Base-by-base conservation (phyloP, 768 basidiomycete species). In the Pisolithus orientalis region DNA sequence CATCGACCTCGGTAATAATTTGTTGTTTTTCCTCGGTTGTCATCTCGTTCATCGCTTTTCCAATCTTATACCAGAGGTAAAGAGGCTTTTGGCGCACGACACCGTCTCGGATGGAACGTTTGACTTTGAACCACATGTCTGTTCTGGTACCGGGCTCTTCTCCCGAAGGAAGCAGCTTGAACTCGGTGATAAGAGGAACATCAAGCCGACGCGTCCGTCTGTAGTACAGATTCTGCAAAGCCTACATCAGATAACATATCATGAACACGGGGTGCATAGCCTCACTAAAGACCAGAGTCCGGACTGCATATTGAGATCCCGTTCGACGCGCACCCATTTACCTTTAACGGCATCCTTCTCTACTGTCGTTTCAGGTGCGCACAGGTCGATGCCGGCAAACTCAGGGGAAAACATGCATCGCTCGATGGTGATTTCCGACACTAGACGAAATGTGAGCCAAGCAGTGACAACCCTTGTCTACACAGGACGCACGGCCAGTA, bases 1-100 rank as follows among this genome's bases (percentile, higher is more conserved):
- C 77, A 62, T 98, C 94, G n/a, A 98, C 56, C 66, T 98, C 94
- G 1, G 94, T 97, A 60, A 98, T 81, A 25, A 93, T 70, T 40
- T 84, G 72, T 32, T 74, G 63, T 54, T 76, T 75, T 58, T 87
- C 80, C 39, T 77, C 75, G 8, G 72, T 49, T n/a, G 69, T 72
- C 80, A 90, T 83, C 21, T 84, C 75, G 14, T 70, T 71, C 37
- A 80, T 70, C 1, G 84, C 80, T 61, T 87, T 87, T 6, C 82
- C 85, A 8, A 75, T 67, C 57, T 77, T 78, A 70, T 92, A 94
- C 90, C 92, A 96, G 17, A 95, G 61, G 63, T 73, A 87, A 11
- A 89, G 71, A 3, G 83, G 78, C 24, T 79, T 64, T 6, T 79
- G 65, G 14, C 77, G 72, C 42, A 73, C 66, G 34, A 89, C 67